A percentile compares a stretch with the other conserved stretches of the same genome.
Conservation (phyloP, 441 rosid genomes). For the Capsella rubella region DNA sequence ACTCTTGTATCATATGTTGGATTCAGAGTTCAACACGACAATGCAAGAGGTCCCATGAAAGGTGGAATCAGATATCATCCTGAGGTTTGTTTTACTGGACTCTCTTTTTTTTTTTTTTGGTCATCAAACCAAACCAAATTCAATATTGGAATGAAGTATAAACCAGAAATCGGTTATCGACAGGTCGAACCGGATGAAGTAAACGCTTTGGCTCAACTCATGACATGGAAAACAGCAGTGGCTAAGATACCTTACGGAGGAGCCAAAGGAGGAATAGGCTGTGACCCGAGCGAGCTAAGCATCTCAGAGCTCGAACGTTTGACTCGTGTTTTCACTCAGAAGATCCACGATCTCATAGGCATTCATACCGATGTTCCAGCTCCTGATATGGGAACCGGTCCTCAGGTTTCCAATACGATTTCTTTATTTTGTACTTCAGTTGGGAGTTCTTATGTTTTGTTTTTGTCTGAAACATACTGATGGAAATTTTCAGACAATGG, state of each 20-base stretch:
- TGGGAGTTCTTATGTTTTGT: not conserved
- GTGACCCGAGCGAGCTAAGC: constrained; percentile 59
- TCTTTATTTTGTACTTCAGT: constrained; percentile 10
- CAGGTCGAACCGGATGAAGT: constrained; percentile 80
- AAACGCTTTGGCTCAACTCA: constrained; percentile 73
- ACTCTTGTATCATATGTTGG: constrained; percentile 68
- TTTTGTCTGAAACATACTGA: constrained; percentile 25
- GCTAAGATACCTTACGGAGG: constrained; percentile 77
- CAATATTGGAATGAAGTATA: not conserved
- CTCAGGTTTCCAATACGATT: constrained; percentile 54
- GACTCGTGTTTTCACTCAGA: constrained; percentile 74
- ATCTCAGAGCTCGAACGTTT: constrained; percentile 65
- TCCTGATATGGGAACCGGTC: constrained; percentile 81
- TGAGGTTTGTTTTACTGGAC: constrained; percentile 49
- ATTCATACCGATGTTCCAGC: constrained; percentile 77
- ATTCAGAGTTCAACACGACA: constrained; percentile 75
- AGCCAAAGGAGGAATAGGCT: constrained; percentile 80
- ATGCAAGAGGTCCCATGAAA: constrained; percentile 81
- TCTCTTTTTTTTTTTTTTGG: not conserved
- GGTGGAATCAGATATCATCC: constrained; percentile 82
- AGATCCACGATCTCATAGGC: constrained; percentile 71
- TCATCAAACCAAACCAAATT: not conserved
- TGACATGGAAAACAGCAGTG: constrained; percentile 85
- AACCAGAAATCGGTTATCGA: constrained; percentile 6
- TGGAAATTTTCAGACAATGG: constrained; percentile 61